Evolutionary conservation across 1,284 basidiomycete genomes (phyloP).

Genomic region (Heterobasidion parviporum): DNA sequence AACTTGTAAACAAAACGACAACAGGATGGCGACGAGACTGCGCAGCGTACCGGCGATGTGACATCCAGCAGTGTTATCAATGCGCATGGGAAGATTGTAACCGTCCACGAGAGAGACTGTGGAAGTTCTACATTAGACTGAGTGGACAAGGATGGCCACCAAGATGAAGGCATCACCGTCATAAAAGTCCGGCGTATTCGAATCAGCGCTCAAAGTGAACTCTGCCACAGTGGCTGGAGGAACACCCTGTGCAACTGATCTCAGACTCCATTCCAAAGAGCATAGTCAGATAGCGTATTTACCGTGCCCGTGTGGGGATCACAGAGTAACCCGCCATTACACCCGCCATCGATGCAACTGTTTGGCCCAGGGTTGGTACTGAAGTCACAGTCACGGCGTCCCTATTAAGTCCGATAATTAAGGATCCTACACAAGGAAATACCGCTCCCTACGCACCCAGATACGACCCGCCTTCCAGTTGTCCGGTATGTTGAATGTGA

Average conservation of each 20-base stretch:
- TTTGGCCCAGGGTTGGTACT: constrained; percentile 30
- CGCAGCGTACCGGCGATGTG: constrained; percentile 23
- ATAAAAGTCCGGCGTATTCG: constrained; percentile 27
- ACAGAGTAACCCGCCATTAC: constrained; percentile 39
- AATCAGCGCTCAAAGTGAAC: constrained; percentile 26
- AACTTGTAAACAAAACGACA: too few species aligned
- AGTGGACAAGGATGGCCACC: neutral
- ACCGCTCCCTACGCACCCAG: constrained; percentile 9
- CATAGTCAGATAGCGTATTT: neutral
- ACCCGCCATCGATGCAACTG: constrained; percentile 36
- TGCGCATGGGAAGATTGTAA: constrained; percentile 48
- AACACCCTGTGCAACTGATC: constrained; percentile 24
- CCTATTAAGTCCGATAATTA: constrained; percentile 15
- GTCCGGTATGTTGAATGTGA: constrained; percentile 16
- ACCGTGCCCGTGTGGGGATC: constrained; percentile 31
- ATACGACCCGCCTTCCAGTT: constrained; percentile 20
- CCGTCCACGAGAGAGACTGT: constrained; percentile 21
- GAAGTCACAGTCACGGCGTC: constrained; percentile 38
- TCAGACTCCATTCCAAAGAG: neutral
- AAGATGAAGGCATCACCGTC: constrained; percentile 22
- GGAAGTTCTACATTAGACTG: neutral
- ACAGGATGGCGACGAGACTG: too few species aligned
- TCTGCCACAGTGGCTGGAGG: constrained; percentile 37
- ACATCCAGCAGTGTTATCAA: constrained; percentile 46
- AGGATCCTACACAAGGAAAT: too few species aligned